Base-by-base conservation (phyloP, 495 filamentous ascomycete genomes). In the Aspergillus biplanus region DNA sequence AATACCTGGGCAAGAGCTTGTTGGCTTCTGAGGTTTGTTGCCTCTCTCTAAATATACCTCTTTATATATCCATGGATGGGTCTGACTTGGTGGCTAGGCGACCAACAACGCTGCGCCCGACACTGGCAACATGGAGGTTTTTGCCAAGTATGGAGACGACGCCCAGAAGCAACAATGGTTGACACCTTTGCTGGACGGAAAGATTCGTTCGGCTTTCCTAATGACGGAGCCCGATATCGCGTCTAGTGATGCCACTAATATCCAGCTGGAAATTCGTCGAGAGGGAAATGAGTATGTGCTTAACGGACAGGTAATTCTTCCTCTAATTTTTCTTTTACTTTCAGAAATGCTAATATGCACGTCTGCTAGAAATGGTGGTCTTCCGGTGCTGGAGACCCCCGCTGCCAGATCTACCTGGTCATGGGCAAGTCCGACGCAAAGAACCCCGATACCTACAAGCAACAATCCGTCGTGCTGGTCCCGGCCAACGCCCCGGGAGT, bases 81-180 rank as follows among this genome's bases (percentile, higher is more conserved):
- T 21, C 33, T 16, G 35, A 42, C 37, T 33, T 35, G 35, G 15
- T 33, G 13, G 47, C 9, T 62, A 86, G 84, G 92, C 93, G 9
- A 91, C 90, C 65, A 97, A 97, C 73, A 96, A 92, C 71, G 84
- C 93, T 33, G 93, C 93, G 12, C 93, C 93, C 6, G 93, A 97
- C 73, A 97, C 93, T 0, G 93, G 93, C 7, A 97, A 97, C 73
- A 97, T 97, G 93, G 93, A 97, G 71, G 92, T 97, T 35, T 73
- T 97, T 57, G 93, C 93, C 69, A 96, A 95, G 78, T 97, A 97
- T 71, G 93, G 90, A 18, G 93, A 90, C 62, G 90, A 93, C 0
- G 87, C 82, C n/a, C 93, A 97, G 79, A 96, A 97, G 85, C 84
- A 83, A 67, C 72, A 90, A 71, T 97, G 93, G 93, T 82, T 97